These are phyloP conservation scores for Aspergillus haitiensis DNA, from an alignment of 495 filamentous ascomycete genomes.

Conservation along the genomic window DNA sequence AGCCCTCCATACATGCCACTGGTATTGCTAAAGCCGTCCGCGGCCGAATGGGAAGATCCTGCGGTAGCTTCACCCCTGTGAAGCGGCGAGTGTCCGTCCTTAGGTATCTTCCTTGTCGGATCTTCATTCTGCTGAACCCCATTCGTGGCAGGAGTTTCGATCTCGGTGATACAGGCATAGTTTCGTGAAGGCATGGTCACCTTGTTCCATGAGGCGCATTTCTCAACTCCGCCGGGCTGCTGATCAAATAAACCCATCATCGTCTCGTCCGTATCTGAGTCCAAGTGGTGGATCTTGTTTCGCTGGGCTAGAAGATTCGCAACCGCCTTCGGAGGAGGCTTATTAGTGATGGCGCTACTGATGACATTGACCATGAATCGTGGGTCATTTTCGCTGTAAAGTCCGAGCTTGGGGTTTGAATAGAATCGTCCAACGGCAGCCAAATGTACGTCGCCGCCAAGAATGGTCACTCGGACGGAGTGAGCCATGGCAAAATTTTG, in stretches of 20 bases:
- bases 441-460: constrained; percentile 78
- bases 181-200: constrained; percentile 91
- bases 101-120: constrained; percentile 36
- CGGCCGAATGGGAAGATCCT: constrained; percentile 65
- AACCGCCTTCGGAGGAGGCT: constrained; percentile 86
- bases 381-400: constrained; percentile 62
- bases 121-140: constrained; percentile 20
- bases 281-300: constrained; percentile 93
- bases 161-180: constrained; percentile 79
- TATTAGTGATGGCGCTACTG: constrained; percentile 84
- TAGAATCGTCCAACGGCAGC: constrained; percentile 77
- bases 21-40: constrained; percentile 51
- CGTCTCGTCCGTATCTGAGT: constrained; percentile 82
- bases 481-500: constrained; percentile 70
- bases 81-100: constrained; percentile 65
- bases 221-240: constrained; percentile 69
- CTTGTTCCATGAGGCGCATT: constrained; percentile 68
- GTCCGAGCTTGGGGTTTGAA: constrained; percentile 60
- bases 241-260: constrained; percentile 82
- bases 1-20: constrained; percentile 59
- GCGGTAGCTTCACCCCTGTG: constrained; percentile 62
- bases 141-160: constrained; percentile 35
- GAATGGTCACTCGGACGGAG: constrained; percentile 78
- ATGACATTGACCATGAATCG: constrained; percentile 76
- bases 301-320: constrained; percentile 79